Base-by-base conservation (phyloP, 2,329 filamentous ascomycete genomes). In the Penicillium sp. region DNA sequence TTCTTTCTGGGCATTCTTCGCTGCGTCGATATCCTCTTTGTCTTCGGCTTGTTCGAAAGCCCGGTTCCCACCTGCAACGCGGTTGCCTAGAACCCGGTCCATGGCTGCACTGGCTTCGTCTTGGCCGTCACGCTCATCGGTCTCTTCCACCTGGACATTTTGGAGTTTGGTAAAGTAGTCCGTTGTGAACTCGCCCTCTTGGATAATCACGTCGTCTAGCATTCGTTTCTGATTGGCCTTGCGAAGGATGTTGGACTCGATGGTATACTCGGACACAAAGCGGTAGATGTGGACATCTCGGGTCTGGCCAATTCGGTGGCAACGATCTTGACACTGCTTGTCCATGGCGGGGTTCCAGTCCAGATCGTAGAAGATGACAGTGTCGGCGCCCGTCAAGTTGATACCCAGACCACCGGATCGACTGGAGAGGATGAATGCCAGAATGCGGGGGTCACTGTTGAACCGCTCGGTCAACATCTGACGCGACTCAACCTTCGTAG, bases 281-380 rank as follows among this genome's bases (percentile, higher is more conserved):
- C 93, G 92, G 78, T 98, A 99, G 58, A 99, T 98, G 74, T 98
- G 93, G 31, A 99, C 95, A 72, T 99, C 95, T 29, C 95, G 88
- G 0, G 95, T 98, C 75, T 99, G 95, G 1, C 95, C 95, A 65
- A 99, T 99, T 64, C 95, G 91, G 77, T 99, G 95, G 68, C 92
- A 96, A 68, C 95, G 87, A 73, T 99, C 96, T 77, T 99, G 96
- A 69, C 95, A 99, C 75, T 99, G 95, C 75, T 96, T 96, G 79
- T 99, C 95, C 95, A 99, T 99, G 51, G 96, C 95, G 0, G 95
- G 95, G 69, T 99, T 99, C 96, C 96, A 99, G 73, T 99, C 95
- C 58, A 98, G 88, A 70, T 99, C 95, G 76, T 98, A 99, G 75
- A 99, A 99, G 64, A 99, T 97, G 68, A 99, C 95, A 0, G 93